phyloP scores from a whole-genome alignment of 176 grass and related monocot species.

The Oryza rufipogon region DNA sequence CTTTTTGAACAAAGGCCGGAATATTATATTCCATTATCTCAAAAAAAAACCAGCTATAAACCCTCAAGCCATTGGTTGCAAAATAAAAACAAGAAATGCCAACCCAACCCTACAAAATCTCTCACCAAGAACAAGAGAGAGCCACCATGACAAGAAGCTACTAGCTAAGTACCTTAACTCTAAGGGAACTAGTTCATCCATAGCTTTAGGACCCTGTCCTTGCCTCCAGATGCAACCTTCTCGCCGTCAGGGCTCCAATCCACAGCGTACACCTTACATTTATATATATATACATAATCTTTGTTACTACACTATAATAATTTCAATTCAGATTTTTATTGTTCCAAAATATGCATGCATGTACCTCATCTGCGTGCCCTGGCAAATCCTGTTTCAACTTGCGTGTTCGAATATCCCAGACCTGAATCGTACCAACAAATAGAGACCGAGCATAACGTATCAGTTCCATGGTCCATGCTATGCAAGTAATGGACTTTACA shows the following conservation, averaged over 20 bases:
- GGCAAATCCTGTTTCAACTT: slow-evolving; percentile 64
- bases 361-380: slow-evolving; percentile 55
- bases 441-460: neutral
- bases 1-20: too few relatives aligned
- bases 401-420: slow-evolving; percentile 62
- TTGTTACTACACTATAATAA: neutral
- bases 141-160: neutral
- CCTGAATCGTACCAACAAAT: slow-evolving; percentile 32
- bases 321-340: neutral
- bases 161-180: neutral
- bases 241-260: slow-evolving; percentile 63
- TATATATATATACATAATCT: neutral
- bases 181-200: slow-evolving; percentile 73
- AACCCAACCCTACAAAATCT: neutral
- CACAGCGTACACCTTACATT: slow-evolving; percentile 48
- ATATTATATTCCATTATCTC: too few relatives aligned
- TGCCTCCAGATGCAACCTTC: slow-evolving; percentile 92
- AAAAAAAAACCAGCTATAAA: neutral
- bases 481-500: too few relatives aligned
- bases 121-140: neutral
- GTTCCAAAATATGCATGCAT: neutral
- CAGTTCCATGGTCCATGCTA: neutral
- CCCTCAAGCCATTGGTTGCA: neutral
- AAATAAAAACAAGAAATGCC: too few relatives aligned
- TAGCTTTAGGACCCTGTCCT: slow-evolving; percentile 80